Evolutionary conservation across 768 basidiomycete species (phyloP).

Genomic region (Pulveroboletus ravenelii): DNA sequence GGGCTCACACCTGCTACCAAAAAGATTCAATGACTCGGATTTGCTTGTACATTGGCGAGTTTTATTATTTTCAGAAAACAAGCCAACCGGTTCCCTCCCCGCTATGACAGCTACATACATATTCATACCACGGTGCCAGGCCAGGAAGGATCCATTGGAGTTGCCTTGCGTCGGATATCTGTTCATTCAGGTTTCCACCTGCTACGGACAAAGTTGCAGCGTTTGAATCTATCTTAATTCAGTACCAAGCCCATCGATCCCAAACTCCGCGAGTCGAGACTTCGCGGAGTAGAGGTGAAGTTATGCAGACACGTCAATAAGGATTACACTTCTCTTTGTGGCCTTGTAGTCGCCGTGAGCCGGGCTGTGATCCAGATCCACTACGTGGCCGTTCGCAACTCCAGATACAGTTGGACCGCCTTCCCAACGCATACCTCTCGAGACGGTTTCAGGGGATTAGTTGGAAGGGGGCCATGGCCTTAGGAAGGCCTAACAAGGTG

Average conservation of each 20-base stretch:
- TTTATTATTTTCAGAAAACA: not conserved
- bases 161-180: not conserved
- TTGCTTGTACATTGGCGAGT: not conserved
- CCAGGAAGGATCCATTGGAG: not conserved
- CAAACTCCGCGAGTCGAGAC: slow-evolving; percentile 23
- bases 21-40: not conserved
- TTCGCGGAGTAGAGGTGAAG: slow-evolving; percentile 25
- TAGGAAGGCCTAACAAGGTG: not conserved
- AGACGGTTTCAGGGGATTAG: not conserved
- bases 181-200: not conserved
- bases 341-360: not conserved
- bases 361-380: not conserved
- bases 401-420: not conserved
- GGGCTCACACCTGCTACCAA: not conserved
- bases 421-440: not conserved
- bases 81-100: not conserved
- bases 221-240: not conserved
- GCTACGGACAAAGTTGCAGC: not conserved
- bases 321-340: not conserved
- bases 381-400: not conserved
- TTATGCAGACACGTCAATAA: not conserved
- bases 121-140: not conserved
- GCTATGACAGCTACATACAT: not conserved
- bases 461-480: not conserved
- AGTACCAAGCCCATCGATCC: not conserved